Base-by-base conservation (phyloP, 768 basidiomycete species). In the Russula sp. region DNA sequence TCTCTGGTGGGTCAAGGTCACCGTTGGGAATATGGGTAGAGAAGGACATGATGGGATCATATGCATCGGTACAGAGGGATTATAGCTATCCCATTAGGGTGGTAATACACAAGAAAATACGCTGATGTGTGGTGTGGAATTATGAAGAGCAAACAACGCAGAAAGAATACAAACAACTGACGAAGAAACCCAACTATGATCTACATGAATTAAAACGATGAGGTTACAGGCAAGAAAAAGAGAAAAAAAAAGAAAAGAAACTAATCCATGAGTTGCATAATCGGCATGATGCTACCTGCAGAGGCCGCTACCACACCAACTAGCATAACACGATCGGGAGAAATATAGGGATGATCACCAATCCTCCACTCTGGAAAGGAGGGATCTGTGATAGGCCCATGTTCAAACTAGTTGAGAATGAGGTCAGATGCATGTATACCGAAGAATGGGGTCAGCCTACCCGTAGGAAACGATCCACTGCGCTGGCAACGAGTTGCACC, bases 281-380 rank as follows among this genome's bases (percentile, higher is more conserved):
- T 59, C 11, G 62, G 62, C 62, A 63, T 63, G 34, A 63, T 63
- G 43, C 62, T 63, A 1, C 62, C 62, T 0, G 47, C 38, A 11
- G 62, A 63, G 1, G 47, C 62, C 11, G 62, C 62, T 9, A 63
- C 58, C 9, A 63, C 57, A 7, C 62, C 62, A 42, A 63, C 62
- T 6, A 63, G 57, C 36, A 59, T 41, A n/a, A 63, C 22, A 32
- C 39, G 52, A 10, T 47, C 22, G 14, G 62, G 51, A n/a, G 62
- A 63, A 14, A 63, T 36, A 11, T 48, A 32, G 7, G 56, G 62
- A 18, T 45, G 45, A 18, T 54, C 39, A 5, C 62, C 62, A 14
- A 63, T 63, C 39, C 10, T 49, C 62, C 62, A 63, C 7, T 54
- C 38, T 1, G 47, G 52, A 45, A 48, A 63, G 13, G 39, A 34